Conservation (phyloP, 257 asterid genomes). For the Solanum gandarillasii region DNA sequence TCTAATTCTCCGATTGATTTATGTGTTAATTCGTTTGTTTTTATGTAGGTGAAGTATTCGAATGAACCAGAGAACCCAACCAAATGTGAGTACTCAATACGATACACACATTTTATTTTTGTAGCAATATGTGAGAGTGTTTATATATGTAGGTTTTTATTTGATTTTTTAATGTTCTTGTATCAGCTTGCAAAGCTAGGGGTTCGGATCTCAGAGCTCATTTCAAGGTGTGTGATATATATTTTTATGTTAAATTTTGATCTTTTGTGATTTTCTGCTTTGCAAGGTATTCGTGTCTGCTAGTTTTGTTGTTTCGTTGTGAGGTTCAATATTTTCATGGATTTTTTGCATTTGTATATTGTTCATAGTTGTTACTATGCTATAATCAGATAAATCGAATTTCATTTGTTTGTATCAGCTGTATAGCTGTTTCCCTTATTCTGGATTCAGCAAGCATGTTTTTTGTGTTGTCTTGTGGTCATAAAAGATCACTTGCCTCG, state of each 20-base stretch:
- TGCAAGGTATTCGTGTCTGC: neutral
- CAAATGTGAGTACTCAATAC: slow-evolving; percentile 31
- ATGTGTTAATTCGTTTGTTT: neutral
- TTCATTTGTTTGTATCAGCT: neutral
- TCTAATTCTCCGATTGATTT: neutral
- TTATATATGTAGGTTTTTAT: neutral
- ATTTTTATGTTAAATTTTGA: neutral
- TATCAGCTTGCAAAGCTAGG: slow-evolving; percentile 79
- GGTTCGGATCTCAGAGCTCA: slow-evolving; percentile 70
- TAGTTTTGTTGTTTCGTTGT: neutral
- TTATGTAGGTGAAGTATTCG: slow-evolving; percentile 62
- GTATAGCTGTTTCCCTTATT: neutral
- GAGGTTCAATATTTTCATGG: neutral
- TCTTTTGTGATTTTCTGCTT: neutral
- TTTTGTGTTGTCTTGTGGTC: neutral
- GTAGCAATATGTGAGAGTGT: neutral
- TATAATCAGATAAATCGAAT: neutral
- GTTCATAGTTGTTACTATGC: neutral
- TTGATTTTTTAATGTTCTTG: neutral
- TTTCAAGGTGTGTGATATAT: slow-evolving; percentile 43
- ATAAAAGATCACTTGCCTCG: neutral
- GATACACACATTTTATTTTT: neutral
- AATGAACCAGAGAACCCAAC: slow-evolving; percentile 60
- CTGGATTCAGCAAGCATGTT: neutral
- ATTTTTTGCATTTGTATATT: neutral